Percentiles rank a stretch among this genome's conserved stretches.
Conservation (phyloP, 106 monocot genomes). For the Hemerocallis citrina region DNA sequence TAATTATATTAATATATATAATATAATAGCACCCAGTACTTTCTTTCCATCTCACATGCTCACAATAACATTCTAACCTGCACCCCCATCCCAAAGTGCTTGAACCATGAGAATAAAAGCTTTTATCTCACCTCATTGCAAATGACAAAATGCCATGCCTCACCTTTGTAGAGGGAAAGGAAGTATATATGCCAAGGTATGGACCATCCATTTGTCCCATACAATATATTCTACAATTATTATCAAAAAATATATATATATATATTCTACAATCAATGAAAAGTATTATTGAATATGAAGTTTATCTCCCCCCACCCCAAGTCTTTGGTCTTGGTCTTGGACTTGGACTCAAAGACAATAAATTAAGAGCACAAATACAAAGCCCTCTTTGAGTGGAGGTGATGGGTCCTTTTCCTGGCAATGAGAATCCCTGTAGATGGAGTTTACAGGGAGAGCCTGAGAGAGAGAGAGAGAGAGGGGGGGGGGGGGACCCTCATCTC, state of each 20-base stretch:
- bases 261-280: no score
- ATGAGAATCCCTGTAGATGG: slow-evolving; percentile 7
- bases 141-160: background rate
- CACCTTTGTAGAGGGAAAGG: background rate
- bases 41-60: background rate
- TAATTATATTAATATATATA: no score
- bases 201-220: slow-evolving; percentile 1
- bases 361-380: slow-evolving; percentile 7
- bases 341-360: slow-evolving; percentile 1
- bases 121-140: background rate
- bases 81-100: background rate
- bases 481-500: background rate
- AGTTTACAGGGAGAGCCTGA: slow-evolving; percentile 9
- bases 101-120: background rate
- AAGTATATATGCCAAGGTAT: background rate
- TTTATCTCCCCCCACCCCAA: background rate
- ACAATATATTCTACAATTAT: background rate
- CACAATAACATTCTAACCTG: background rate
- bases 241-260: background rate
- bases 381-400: slow-evolving; percentile 2
- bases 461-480: slow-evolving; percentile 7
- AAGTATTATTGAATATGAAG: background rate
- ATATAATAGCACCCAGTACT: no score
- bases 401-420: slow-evolving; percentile 4
- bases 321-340: slow-evolving; percentile 9